Evolutionary conservation across 2,329 filamentous ascomycete genomes (phyloP).

Genomic region (Pseudocercospora fuligena): DNA sequence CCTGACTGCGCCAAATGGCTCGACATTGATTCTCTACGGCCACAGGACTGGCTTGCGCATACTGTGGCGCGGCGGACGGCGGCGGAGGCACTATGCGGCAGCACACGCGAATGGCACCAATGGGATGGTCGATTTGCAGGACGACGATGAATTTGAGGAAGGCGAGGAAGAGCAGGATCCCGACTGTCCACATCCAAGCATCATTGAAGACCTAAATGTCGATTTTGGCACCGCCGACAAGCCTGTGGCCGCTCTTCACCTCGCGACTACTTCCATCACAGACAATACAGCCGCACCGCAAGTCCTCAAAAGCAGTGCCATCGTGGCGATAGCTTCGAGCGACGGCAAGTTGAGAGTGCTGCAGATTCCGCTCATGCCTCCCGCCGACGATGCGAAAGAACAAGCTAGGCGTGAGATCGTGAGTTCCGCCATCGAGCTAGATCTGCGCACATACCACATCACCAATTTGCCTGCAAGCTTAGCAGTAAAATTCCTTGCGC

Average conservation of each 20-base stretch:
- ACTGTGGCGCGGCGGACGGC: conserved; percentile 63
- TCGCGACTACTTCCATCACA: conserved; percentile 20
- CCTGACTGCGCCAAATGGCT: conserved; percentile 63
- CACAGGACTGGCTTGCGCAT: conserved; percentile 63
- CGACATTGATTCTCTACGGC: conserved; percentile 64
- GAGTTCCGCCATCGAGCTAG: conserved; percentile 16
- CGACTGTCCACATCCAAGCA: conserved; percentile 57
- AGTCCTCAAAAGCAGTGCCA: conserved; percentile 42
- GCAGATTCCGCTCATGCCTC: conserved; percentile 59
- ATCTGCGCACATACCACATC: background rate
- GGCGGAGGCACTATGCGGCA: conserved; percentile 21
- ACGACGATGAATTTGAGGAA: conserved; percentile 53
- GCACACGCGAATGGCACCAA: conserved; percentile 12
- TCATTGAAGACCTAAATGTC: conserved; percentile 61
- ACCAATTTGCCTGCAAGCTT: conserved; percentile 18
- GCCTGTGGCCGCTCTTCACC: conserved; percentile 51
- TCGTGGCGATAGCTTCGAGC: conserved; percentile 61
- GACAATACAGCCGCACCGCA: conserved; percentile 15
- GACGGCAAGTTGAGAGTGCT: conserved; percentile 63
- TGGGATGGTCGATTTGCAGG: conserved; percentile 55
- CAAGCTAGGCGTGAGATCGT: conserved; percentile 28
- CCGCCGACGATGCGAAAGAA: conserved; percentile 35
- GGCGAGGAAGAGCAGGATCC: conserved; percentile 65
- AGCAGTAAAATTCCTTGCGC: conserved; percentile 27
- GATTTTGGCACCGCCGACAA: conserved; percentile 58